Percentiles rank a stretch among this genome's conserved stretches.
Conservation (phyloP, 140 eudicot genomes). For the Erigeron philadelphicus region DNA sequence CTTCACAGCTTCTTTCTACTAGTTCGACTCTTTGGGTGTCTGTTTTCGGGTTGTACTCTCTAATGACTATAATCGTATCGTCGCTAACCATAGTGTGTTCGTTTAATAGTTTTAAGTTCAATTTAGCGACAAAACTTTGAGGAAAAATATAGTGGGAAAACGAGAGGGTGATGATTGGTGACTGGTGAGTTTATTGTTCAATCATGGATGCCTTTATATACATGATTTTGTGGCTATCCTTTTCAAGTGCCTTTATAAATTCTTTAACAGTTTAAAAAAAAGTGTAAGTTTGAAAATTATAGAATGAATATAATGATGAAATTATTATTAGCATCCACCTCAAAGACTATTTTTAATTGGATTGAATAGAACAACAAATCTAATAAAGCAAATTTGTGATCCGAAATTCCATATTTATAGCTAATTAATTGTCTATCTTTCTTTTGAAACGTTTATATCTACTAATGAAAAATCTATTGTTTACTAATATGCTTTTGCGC, state of each 20-base stretch:
- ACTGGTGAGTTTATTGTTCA: constrained; percentile 22
- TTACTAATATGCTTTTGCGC: too few species aligned
- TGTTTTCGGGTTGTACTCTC: constrained; percentile 50
- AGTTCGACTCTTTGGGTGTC: constrained; percentile 54
- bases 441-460: too few species aligned
- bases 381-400: too few species aligned
- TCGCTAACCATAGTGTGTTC: constrained; percentile 27
- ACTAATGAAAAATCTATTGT: too few species aligned
- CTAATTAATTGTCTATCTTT: too few species aligned
- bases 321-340: neutral
- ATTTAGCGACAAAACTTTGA: neutral
- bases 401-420: too few species aligned
- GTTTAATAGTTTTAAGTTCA: neutral
- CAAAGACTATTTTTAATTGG: too few species aligned
- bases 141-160: constrained; percentile 16
- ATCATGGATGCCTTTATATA: constrained; percentile 36
- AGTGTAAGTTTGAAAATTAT: neutral
- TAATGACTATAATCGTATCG: constrained; percentile 22
- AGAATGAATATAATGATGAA: neutral
- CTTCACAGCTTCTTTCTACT: constrained; percentile 77
- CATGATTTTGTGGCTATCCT: constrained; percentile 32
- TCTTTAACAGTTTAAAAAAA: neutral
- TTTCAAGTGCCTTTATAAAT: constrained; percentile 24
- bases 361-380: too few species aligned
- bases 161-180: constrained; percentile 27